phyloP scores from a whole-genome alignment of 192 early-diverging fungal species.

The Coemansia sp. region DNA sequence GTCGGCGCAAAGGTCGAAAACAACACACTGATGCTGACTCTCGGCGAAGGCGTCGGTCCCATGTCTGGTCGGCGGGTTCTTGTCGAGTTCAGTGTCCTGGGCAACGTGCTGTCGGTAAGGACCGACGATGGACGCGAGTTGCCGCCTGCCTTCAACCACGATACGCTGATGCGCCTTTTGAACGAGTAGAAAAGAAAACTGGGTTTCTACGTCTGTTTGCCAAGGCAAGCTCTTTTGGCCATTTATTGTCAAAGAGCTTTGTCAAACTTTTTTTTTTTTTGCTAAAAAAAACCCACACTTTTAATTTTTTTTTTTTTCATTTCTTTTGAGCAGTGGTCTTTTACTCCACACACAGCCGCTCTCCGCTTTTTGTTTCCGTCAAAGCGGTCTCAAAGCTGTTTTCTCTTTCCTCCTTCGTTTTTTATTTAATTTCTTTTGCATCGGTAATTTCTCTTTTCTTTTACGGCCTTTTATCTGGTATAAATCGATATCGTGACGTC shows the following conservation, averaged over 20 bases:
- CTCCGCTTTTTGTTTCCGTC: background rate
- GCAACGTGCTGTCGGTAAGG: constrained; percentile 34
- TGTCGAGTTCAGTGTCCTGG: constrained; percentile 41
- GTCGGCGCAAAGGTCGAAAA: constrained; percentile 47
- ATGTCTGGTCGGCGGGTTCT: constrained; percentile 49
- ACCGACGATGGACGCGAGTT: constrained; percentile 47
- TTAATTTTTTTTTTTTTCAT: too few relatives aligned
- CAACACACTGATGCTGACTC: constrained; percentile 41
- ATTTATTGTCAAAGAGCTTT: background rate
- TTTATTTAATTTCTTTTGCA: background rate
- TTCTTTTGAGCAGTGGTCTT: background rate
- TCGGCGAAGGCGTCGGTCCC: constrained; percentile 48
- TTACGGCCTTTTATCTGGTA: constrained; percentile 4
- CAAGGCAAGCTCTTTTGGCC: background rate
- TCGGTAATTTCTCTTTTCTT: background rate
- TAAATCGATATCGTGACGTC: background rate
- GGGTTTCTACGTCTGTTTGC: background rate
- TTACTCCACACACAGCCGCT: background rate
- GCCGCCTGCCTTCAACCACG: constrained; percentile 42
- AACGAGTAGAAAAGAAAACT: constrained; percentile 8
- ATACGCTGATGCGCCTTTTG: constrained; percentile 42
- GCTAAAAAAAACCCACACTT: background rate
- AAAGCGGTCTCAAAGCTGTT: background rate
- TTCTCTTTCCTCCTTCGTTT: constrained; percentile 1
- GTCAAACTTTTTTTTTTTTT: background rate